Conservation (phyloP, 2,329 filamentous ascomycete species). For the Fusarium falciforme region DNA sequence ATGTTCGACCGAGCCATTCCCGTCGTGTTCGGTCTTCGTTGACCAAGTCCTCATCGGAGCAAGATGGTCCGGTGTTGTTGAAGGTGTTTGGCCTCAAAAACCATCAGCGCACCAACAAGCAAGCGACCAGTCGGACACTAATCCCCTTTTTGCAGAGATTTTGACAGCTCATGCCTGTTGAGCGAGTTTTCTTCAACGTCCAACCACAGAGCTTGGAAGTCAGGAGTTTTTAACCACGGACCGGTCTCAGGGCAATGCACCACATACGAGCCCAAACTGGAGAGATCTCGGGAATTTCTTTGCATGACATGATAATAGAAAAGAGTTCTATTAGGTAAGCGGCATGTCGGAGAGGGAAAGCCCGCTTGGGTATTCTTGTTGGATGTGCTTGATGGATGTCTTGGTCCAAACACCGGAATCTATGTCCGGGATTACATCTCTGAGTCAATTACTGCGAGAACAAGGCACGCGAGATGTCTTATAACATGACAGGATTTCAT, state of each 20-base stretch:
- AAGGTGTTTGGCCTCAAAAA: background rate
- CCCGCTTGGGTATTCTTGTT: background rate
- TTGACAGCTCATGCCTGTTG: background rate
- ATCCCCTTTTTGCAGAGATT: background rate
- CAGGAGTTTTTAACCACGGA: background rate
- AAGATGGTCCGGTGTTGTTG: background rate
- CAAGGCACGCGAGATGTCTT: background rate
- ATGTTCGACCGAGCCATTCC: background rate
- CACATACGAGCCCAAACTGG: background rate
- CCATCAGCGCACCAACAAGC: background rate
- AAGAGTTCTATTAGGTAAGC: background rate
- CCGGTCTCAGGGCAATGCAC: background rate
- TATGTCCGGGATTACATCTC: background rate
- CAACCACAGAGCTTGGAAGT: background rate
- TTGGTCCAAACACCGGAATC: background rate
- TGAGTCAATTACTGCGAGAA: background rate
- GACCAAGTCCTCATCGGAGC: background rate
- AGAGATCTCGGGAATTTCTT: background rate
- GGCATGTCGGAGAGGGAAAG: background rate
- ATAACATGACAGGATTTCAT: fast-evolving
- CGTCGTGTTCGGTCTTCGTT: background rate
- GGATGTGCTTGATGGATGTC: background rate
- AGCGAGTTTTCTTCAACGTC: background rate
- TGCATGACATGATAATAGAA: background rate
- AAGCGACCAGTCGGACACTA: background rate